These are phyloP conservation scores for Dactylellina haptotyla DNA, from an alignment of 2,329 filamentous ascomycete genomes.

Conservation along the genomic window DNA sequence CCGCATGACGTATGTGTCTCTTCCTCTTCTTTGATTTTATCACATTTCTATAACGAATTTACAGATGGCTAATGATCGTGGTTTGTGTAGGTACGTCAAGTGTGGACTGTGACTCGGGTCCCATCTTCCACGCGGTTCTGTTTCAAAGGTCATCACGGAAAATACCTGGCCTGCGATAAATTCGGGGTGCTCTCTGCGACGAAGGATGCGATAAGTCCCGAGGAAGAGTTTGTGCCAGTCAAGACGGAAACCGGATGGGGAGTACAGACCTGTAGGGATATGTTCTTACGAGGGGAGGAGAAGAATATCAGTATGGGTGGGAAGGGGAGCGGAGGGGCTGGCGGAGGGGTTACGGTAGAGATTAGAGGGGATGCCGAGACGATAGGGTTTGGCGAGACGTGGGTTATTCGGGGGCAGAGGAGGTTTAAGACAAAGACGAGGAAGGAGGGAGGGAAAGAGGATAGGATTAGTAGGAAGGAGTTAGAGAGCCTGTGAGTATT, in stretches of 20 bases:
- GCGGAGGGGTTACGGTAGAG: slow-evolving; percentile 55
- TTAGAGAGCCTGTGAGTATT: slow-evolving; percentile 70
- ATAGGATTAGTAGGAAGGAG: slow-evolving; percentile 87
- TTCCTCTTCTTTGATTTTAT: not conserved
- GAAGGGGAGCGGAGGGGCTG: slow-evolving; percentile 61
- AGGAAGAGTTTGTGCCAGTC: slow-evolving; percentile 67
- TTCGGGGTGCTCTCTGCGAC: slow-evolving; percentile 80
- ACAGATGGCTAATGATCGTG: slow-evolving; percentile 1
- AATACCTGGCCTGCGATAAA: slow-evolving; percentile 87
- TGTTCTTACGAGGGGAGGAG: slow-evolving; percentile 73
- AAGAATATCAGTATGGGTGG: slow-evolving; percentile 61
- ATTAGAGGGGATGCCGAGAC: slow-evolving; percentile 57
- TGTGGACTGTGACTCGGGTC: slow-evolving; percentile 89
- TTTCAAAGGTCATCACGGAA: slow-evolving; percentile 90
- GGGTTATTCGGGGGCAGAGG: slow-evolving; percentile 57
- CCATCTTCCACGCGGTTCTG: slow-evolving; percentile 82
- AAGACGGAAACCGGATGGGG: slow-evolving; percentile 55
- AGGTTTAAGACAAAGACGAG: slow-evolving; percentile 58
- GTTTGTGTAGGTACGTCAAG: slow-evolving; percentile 67
- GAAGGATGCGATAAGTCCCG: slow-evolving; percentile 81
- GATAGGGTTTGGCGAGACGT: slow-evolving; percentile 57
- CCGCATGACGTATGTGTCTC: slow-evolving; percentile 83
- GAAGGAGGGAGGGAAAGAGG: slow-evolving; percentile 80
- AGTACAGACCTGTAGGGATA: slow-evolving; percentile 74
- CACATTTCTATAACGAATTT: not conserved